Evolutionary conservation across 2,329 filamentous ascomycete species (phyloP), one percentile per base, ranked within the genome.

Genomic region (Penicillium glabrum): DNA sequence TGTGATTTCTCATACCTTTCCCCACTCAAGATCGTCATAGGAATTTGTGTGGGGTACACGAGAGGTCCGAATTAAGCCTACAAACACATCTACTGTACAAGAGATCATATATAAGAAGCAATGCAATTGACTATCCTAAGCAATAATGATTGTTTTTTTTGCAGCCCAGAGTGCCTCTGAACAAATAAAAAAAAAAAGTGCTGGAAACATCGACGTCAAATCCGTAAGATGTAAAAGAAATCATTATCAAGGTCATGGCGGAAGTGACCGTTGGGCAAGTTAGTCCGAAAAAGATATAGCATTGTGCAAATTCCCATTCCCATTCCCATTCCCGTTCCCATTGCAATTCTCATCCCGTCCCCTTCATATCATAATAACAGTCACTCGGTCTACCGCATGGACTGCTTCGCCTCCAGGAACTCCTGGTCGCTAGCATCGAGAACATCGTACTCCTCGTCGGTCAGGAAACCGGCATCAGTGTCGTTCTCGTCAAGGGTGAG

Each of bases 361-460:
- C 58, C 64, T 47, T 50, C 51, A 31, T 60, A 45, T 62, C 54
- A 48, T 59, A 31, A 49, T 45, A 14, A n/a, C 14, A 54, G 35
- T 52, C 13, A 37, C 35, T 14, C 16, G 13, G 24, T 45, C 49
- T 57, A 66, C 37, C 61, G 56, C 21, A 62, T n/a, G 43, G 66
- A 65, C 9, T 69, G 68, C 37, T 67, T 65, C 24, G 68, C 85
- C 60, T 82, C 82, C 51, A 86, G 73, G 64, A 84, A 89, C 72
- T 98, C 93, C 74, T 96, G 90, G 65, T 98, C 93, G 57, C 91
- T 96, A 44, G 92, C 93, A 78, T 97, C 92, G 46, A 98, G 86
- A 63, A 98, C 93, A 69, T 99, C 95, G 74, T 98, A 99, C 78
- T 99, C 95, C 74, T 98, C 95, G 62, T 99, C 95, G 0, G 95